phyloP scores from a whole-genome alignment of 2,329 filamentous ascomycete genomes.

The Fulvia fulva region DNA sequence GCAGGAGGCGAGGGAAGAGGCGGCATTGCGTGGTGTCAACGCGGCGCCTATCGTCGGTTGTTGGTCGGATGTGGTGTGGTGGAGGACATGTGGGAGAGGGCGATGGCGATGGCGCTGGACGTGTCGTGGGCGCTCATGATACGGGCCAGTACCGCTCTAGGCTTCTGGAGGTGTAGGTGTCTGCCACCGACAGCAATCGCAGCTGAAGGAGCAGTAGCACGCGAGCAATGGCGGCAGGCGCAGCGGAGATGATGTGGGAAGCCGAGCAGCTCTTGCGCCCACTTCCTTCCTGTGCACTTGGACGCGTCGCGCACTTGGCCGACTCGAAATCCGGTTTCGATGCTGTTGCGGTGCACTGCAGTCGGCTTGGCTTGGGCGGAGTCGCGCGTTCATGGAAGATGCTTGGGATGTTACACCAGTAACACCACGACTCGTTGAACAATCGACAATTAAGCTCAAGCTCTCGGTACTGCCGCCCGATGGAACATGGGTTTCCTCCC shows the following conservation, averaged over 20 bases:
- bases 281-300: background rate
- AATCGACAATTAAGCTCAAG: background rate
- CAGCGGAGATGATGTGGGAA: background rate
- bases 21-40: constrained; percentile 4
- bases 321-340: constrained; percentile 1
- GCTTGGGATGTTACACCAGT: background rate
- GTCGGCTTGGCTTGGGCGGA: too few relatives aligned
- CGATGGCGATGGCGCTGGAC: background rate
- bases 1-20: constrained; percentile 7
- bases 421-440: background rate
- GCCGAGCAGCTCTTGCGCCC: background rate
- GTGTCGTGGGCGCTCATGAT: constrained; percentile 1
- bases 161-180: background rate
- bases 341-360: background rate
- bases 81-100: background rate
- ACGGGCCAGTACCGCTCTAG: background rate
- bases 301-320: background rate
- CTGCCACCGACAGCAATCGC: background rate
- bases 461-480: background rate
- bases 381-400: background rate
- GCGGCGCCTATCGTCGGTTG: background rate
- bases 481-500: too few relatives aligned
- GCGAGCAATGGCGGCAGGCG: constrained; percentile 1
- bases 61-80: background rate
- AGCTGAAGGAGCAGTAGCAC: background rate